Evolutionary conservation across 164 flowering plant genomes (phyloP), one percentile per base, ranked within the genome.

Genomic region (Aristolochia californica): DNA sequence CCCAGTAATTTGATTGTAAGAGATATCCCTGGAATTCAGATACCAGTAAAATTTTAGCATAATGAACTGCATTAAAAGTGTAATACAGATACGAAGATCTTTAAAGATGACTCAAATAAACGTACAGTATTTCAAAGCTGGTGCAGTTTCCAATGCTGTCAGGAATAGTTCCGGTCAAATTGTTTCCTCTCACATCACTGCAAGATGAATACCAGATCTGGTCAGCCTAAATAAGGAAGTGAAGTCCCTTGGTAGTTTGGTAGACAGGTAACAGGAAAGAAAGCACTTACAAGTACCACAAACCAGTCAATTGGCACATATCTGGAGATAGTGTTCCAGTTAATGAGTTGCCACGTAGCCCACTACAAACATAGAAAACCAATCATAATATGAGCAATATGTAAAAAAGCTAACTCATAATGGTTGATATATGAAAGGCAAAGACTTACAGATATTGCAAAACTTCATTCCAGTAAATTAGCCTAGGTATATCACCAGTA

Each of bases 381-480:
- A 34, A 34, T 8, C 7, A 34, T 34, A 34, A 34, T 1, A 34
- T 2, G 40, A 5, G 40, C 40, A 3, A 12, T 9, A 1, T 3
- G 40, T 34, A 34, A 34, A 34, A 8, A 3, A 34, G 5, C 40
- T 3, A 0, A 5, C 10, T 12, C 7, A 7, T 2, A 28, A 34
- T 12, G 10, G 40, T 34, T 34, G 40, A 34, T 34, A 34, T 7
- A 34, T 34, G 26, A 44, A 50, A 44, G 16, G 38, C 48, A 56
- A 21, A 14, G 8, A 70, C 91, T 82, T 64, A 91, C 98, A 91
- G 79, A 38, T 86, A 91, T 50, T 91, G 95, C 70, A 91, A 61
- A 0, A 88, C 95, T 82, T 91, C 96, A 74, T 91, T 88, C 96
- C 98, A 86, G 57, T 88, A 91, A 20, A 91, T 75, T 25, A 91